Evolutionary conservation across 768 basidiomycete species (phyloP), one percentile per base, ranked within the genome.

Genomic region (Roridomyces roridus): DNA sequence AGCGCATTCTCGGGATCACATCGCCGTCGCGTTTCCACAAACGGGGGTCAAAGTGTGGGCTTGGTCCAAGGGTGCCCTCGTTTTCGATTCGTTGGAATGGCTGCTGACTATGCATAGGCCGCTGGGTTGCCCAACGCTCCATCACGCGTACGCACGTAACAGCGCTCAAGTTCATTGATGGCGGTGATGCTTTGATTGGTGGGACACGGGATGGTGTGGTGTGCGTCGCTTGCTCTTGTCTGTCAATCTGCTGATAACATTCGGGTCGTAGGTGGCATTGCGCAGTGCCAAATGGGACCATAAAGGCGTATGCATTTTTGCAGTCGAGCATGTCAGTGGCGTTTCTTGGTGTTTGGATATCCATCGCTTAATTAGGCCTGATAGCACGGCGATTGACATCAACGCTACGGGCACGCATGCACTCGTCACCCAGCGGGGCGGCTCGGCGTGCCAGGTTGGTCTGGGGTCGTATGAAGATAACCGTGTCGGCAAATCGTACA

Each of bases 131-230:
- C 1, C 86, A 89, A 55, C 78, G 87, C 50, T 81, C 86, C 43
- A 88, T 90, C 51, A 61, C 81, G 51, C 80, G 87, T 48, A 83
- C 82, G 59, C 85, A 87, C 50, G 85, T 89, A 43, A 86, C 85
- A 8, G 78, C 82, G 4, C 78, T 90, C 55, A 78, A 76, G 62
- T 89, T 90, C 65, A 76, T 88, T 9, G 80, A 85, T 21, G 83
- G 83, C 28, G 89, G 88, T 0, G 76, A 77, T 34, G 85, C 83
- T 44, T 71, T 90, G 41, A 72, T 90, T 21, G 88, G 89, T 1
- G 89, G 87, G 2, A 89, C 89, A 25, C 79, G 78, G 49, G 88
- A 90, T 62, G 88, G 88, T 11, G 84, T 85, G 18, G 63, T 90
- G 88, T 89, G 69, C 53, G 85, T 62, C 10, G 25, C 35, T 21